Evolutionary conservation across 164 flowering plant genomes (phyloP), one percentile per base, ranked within the genome.

Genomic region (Euptelea pleiosperma): DNA sequence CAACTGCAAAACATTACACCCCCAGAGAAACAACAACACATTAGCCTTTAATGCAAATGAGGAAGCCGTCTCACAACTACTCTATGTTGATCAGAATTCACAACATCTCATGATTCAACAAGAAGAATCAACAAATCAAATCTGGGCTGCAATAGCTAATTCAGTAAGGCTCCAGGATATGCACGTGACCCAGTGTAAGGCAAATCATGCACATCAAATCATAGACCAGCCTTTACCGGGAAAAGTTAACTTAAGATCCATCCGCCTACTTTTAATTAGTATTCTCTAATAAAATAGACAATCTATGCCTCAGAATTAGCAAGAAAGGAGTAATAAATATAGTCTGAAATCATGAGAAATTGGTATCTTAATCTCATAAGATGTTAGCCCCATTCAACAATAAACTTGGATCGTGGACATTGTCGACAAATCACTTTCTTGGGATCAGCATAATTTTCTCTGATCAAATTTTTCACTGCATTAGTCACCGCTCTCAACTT

Each of bases 1-100:
- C 44, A 92, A 68, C 97, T 92, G 80, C 78, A 75, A 52, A 35
- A 19, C 12, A 48, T 34, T 14, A 30, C 29, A 52, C 30, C 43
- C 24, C 24, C 25, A n/a, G n/a, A n/a, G n/a, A n/a, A n/a, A n/a
- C n/a, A n/a, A n/a, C n/a, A 24, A 7, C 6, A 12, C 26, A 9
- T 36, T 6, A 22, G 11, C 14, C n/a, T 36, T 37, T 37, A 35
- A n/a, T 15, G 14, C 30, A 57, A 31, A 15, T 21, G 15, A 21
- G 10, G 6, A 16, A 52, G 4, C 14, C 28, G 31, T 15, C 12
- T 10, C 1, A 30, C 0, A 19, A 39, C 36, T 31, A 44, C 0
- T 25, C 16, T 33, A 33, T 33, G 29, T 22, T n/a, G 15, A 21
- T 18, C n/a, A 9, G 6, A 33, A 52, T 52, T 31, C 6, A 34